A percentile compares a stretch with the other conserved stretches of the same genome.
Evolutionary conservation across 2,329 filamentous ascomycete species (phyloP).

Genomic region (Onygenales sp.): DNA sequence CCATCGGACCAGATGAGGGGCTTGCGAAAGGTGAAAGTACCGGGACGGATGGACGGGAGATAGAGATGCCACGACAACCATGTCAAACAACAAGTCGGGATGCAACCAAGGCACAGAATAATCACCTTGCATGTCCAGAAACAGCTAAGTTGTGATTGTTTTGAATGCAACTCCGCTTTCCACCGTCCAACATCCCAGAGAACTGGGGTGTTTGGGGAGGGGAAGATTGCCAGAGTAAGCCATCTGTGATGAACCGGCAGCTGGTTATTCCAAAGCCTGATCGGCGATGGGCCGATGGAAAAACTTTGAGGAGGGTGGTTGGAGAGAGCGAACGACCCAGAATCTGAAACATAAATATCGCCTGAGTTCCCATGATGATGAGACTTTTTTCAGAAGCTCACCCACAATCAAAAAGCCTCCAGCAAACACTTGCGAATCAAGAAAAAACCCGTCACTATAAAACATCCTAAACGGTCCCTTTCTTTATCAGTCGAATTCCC

Average conservation of each 20-base stretch:
- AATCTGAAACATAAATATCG: conserved; percentile 33
- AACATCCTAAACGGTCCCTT: conserved; percentile 8
- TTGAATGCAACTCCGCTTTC: conserved; percentile 24
- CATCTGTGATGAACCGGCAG: conserved; percentile 14
- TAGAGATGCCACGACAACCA: conserved; percentile 28
- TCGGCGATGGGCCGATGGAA: conserved; percentile 7
- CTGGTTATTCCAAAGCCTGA: conserved; percentile 28
- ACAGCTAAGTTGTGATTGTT: neutral
- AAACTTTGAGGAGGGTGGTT: conserved; percentile 5
- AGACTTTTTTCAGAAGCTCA: conserved; percentile 19
- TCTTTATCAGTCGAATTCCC: conserved; percentile 14
- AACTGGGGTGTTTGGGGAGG: conserved; percentile 14
- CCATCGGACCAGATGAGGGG: conserved; percentile 8
- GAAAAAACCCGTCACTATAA: conserved; percentile 17
- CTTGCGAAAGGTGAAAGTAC: conserved; percentile 10
- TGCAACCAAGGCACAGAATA: conserved; percentile 22
- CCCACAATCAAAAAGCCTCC: conserved; percentile 23
- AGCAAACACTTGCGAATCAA: conserved; percentile 14
- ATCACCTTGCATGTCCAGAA: conserved; percentile 1
- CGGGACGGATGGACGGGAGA: conserved; percentile 16
- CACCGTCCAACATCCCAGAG: conserved; percentile 21
- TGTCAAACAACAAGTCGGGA: conserved; percentile 21
- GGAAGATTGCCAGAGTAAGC: neutral
- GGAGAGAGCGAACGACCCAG: conserved; percentile 11
- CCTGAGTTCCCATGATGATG: conserved; percentile 19